Evolutionary conservation across 2,329 filamentous ascomycete species (phyloP).

Genomic region (Verruconis gallopava): DNA sequence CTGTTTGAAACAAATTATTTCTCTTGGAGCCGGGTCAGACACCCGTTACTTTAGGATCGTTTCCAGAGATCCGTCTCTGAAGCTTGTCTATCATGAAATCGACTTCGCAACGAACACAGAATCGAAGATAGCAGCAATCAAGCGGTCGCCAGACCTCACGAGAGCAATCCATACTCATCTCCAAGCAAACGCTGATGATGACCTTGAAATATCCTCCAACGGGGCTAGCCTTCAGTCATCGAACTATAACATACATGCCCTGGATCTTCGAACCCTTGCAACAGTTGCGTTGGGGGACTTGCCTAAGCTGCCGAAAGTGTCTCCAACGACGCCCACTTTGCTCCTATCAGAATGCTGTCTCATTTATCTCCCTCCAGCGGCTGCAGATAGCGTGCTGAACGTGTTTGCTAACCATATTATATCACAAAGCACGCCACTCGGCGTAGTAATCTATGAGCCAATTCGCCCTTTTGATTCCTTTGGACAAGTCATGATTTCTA

Average conservation of each 20-base stretch:
- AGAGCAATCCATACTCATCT: constrained; percentile 17
- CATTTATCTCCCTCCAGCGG: constrained; percentile 62
- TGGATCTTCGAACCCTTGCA: constrained; percentile 56
- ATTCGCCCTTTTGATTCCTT: constrained; percentile 75
- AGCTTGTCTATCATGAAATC: constrained; percentile 74
- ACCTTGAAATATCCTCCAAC: constrained; percentile 24
- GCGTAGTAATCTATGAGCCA: constrained; percentile 76
- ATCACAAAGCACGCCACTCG: constrained; percentile 36
- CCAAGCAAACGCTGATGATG: constrained; percentile 18
- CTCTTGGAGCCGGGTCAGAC: constrained; percentile 85
- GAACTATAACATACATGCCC: constrained; percentile 40
- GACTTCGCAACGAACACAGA: constrained; percentile 70
- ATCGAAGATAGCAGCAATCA: constrained; percentile 44
- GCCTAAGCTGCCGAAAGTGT: constrained; percentile 31
- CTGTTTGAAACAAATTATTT: constrained; percentile 63
- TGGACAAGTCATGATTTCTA: constrained; percentile 82
- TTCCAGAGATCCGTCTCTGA: constrained; percentile 28
- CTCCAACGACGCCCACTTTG: constrained; percentile 56
- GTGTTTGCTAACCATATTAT: constrained; percentile 23
- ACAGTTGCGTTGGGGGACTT: constrained; percentile 14
- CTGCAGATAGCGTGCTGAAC: constrained; percentile 50
- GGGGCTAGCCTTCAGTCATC: constrained; percentile 33
- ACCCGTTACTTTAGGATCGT: constrained; percentile 73
- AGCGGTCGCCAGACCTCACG: constrained; percentile 18
- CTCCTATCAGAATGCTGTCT: constrained; percentile 92